Evolutionary conservation across 768 basidiomycete species (phyloP), one percentile per base, ranked within the genome.

Genomic region (Leccinum imitatum): DNA sequence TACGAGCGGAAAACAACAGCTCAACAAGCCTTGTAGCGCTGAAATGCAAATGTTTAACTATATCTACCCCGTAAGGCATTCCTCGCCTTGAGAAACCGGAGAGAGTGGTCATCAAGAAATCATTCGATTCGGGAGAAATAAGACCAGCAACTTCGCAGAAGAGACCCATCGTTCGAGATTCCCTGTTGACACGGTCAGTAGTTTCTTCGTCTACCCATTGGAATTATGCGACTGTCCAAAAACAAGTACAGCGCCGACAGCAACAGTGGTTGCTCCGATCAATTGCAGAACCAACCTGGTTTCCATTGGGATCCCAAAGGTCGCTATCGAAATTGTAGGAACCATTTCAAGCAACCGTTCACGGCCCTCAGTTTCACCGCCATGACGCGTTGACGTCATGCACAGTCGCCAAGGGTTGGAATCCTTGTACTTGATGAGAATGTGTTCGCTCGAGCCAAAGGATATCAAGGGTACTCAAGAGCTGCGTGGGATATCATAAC

Each of bases 401-500:
- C 73, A 69, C 58, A 78, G 60, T 59, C 80, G 70, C 35, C 76
- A 59, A 51, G 65, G 65, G 64, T 69, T 25, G 62, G 64, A 59
- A 63, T 56, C 52, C 47, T 31, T 63, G 50, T 37, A 52, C 53
- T 57, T 56, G 59, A 25, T 54, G 53, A 2, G 58, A 54, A 30
- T 58, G 61, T 58, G 30, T 35, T 67, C 66, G 11, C 50, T 14
- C 61, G 62, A 9, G 79, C 72, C 50, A 77, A 75, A 2, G 82
- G 77, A 7, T 79, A 78, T 30, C 30, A 9, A 33, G 80, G 66
- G 52, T 73, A 68, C 37, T 72, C 71, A 8, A 90, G 75, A 14
- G 80, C 73, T 2, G 77, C 67, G 67, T 89, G 84, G 4, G 81
- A 77, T 50, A 86, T 77, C 27, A 77, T 33, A 85, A 78, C 6